Conservation (phyloP, 2,329 filamentous ascomycete genomes). For the Exophiala spinifera region DNA sequence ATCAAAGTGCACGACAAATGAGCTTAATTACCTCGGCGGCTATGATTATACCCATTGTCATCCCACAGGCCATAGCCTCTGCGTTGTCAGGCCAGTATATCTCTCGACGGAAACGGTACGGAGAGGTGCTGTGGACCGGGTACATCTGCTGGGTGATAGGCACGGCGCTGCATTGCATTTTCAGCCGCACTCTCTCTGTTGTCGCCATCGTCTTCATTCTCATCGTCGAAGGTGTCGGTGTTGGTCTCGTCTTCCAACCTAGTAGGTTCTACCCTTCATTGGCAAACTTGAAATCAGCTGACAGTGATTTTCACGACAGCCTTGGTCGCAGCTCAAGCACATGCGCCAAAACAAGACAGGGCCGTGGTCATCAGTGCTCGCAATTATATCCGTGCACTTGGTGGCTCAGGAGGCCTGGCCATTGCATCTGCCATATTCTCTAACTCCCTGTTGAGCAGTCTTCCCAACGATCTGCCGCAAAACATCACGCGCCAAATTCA, state of each 20-base stretch:
- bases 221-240: conserved; percentile 51
- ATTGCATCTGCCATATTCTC: conserved; percentile 53
- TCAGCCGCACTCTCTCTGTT: conserved; percentile 46
- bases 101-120: conserved; percentile 56
- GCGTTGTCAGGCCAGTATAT: conserved; percentile 54
- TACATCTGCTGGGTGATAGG: conserved; percentile 51
- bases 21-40: conserved; percentile 4
- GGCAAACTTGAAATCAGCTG: too few relatives aligned
- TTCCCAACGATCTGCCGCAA: not conserved
- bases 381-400: conserved; percentile 61
- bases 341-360: conserved; percentile 55
- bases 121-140: conserved; percentile 55
- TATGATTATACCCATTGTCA: too few relatives aligned
- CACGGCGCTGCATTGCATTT: conserved; percentile 52
- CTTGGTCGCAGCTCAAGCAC: conserved; percentile 57
- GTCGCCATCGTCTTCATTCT: conserved; percentile 51
- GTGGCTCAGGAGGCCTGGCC: conserved; percentile 57
- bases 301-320: conserved; percentile 31
- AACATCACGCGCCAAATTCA: not conserved
- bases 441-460: not conserved
- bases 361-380: conserved; percentile 62
- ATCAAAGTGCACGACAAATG: conserved; percentile 9
- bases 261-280: too few relatives aligned
- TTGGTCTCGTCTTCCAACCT: conserved; percentile 53
- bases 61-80: too few relatives aligned